Evolutionary conservation across 1,284 basidiomycete genomes (phyloP).

Genomic region (Trichosporon asahii): DNA sequence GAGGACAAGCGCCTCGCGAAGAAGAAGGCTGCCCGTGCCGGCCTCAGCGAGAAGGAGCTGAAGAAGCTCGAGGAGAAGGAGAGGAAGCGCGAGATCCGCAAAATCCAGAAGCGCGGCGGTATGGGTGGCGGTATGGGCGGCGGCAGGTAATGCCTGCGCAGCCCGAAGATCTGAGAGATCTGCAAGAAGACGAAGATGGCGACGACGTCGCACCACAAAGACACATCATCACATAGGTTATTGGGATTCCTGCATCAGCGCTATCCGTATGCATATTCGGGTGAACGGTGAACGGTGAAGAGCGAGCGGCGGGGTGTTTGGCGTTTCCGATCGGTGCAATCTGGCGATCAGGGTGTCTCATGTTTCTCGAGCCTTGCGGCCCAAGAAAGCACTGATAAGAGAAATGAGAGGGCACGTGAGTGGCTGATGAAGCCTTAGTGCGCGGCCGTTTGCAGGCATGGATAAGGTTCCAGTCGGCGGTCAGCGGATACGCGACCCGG

Average conservation of each 20-base stretch:
- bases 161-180: not conserved
- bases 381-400: not conserved
- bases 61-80: constrained; percentile 61
- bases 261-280: not conserved
- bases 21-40: constrained; percentile 68
- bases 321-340: not conserved
- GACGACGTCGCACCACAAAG: not conserved
- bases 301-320: too few relatives aligned
- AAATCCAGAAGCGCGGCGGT: constrained; percentile 28
- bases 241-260: constrained; percentile 8
- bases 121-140: constrained; percentile 7
- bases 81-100: constrained; percentile 47
- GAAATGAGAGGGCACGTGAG: not conserved
- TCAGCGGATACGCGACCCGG: not conserved
- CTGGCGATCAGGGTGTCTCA: not conserved
- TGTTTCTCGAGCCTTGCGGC: not conserved
- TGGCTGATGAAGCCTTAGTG: not conserved
- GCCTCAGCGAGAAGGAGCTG: constrained; percentile 73
- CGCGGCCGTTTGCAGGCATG: not conserved
- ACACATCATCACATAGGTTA: not conserved
- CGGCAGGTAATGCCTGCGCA: not conserved
- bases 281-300: not conserved
- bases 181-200: not conserved
- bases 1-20: constrained; percentile 65
- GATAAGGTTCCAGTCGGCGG: not conserved